Percentiles rank a stretch among this genome's conserved stretches.
Evolutionary conservation across 1,284 basidiomycete species (phyloP).

Genomic region (Apiotrichum mycotoxinovorans): DNA sequence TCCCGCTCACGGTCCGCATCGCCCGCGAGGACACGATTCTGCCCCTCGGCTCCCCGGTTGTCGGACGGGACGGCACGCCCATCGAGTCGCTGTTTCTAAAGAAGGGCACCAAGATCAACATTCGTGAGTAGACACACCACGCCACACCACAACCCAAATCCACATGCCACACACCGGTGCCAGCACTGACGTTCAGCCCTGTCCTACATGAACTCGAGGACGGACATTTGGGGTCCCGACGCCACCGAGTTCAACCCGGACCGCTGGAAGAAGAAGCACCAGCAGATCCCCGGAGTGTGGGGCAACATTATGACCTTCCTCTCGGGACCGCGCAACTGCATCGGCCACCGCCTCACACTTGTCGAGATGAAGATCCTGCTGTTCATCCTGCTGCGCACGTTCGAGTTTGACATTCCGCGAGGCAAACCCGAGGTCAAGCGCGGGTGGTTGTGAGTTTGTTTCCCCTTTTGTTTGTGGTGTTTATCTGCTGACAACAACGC

Average conservation of each 20-base stretch:
- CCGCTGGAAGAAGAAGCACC: slow-evolving; percentile 21
- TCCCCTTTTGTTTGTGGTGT: too few species aligned
- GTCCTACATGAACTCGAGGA: slow-evolving; percentile 59
- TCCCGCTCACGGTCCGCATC: slow-evolving; percentile 50
- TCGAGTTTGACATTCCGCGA: slow-evolving; percentile 57
- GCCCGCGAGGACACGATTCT: slow-evolving; percentile 58
- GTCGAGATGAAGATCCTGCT: slow-evolving; percentile 60
- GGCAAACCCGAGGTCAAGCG: slow-evolving; percentile 35
- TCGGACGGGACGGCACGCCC: slow-evolving; percentile 45
- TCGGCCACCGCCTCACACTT: slow-evolving; percentile 61
- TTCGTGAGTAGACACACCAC: slow-evolving; percentile 55
- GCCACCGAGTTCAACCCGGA: slow-evolving; percentile 58
- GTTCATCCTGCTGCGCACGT: slow-evolving; percentile 58
- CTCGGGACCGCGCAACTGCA: slow-evolving; percentile 63
- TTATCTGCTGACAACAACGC: background rate
- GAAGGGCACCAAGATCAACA: slow-evolving; percentile 38
- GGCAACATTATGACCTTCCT: slow-evolving; percentile 65
- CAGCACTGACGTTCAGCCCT: slow-evolving; percentile 40
- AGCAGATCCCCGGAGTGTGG: slow-evolving; percentile 58
- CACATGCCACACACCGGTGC: too few species aligned
- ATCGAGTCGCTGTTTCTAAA: slow-evolving; percentile 40
- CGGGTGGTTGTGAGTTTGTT: slow-evolving; percentile 24
- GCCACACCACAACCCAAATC: too few species aligned
- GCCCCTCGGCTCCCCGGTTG: slow-evolving; percentile 55
- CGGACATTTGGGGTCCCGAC: slow-evolving; percentile 65